Evolutionary conservation across 108 stramenopile genomes (phyloP).

Genomic region (Cyclotella distinguenda): DNA sequence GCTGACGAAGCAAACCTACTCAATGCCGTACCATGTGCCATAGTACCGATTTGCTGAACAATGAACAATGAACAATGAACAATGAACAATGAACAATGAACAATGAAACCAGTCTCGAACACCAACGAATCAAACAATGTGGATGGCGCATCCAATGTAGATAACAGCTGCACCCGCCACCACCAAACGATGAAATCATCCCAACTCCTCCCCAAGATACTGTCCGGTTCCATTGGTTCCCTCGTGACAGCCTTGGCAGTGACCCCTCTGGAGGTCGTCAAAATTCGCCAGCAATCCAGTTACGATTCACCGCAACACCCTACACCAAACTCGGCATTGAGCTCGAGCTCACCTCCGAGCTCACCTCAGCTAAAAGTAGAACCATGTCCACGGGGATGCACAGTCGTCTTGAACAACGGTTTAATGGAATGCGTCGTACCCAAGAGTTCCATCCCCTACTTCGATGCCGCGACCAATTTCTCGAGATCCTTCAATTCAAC

Average conservation of each 20-base stretch:
- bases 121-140: too few species aligned
- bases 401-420: conserved; percentile 67
- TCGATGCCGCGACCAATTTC: conserved; percentile 18
- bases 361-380: background rate
- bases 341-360: background rate
- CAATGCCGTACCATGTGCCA: too few species aligned
- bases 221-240: conserved; percentile 67
- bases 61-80: too few species aligned
- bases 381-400: conserved; percentile 52
- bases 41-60: too few species aligned
- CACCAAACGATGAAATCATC: background rate
- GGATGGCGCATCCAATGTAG: background rate
- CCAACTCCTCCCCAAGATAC: conserved; percentile 32
- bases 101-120: too few species aligned
- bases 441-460: conserved; percentile 48
- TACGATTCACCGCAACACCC: too few species aligned
- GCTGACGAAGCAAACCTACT: too few species aligned
- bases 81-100: too few species aligned
- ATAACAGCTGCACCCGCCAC: too few species aligned
- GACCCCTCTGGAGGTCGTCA: conserved; percentile 76
- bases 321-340: background rate
- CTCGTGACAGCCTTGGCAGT: conserved; percentile 62
- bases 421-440: conserved; percentile 57
- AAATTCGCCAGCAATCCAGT: conserved; percentile 69
- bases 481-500: conserved; percentile 14